Evolutionary conservation across 225 moss, liverwort and hornwort genomes (phyloP).

Genomic region (Climacium dendroides): DNA sequence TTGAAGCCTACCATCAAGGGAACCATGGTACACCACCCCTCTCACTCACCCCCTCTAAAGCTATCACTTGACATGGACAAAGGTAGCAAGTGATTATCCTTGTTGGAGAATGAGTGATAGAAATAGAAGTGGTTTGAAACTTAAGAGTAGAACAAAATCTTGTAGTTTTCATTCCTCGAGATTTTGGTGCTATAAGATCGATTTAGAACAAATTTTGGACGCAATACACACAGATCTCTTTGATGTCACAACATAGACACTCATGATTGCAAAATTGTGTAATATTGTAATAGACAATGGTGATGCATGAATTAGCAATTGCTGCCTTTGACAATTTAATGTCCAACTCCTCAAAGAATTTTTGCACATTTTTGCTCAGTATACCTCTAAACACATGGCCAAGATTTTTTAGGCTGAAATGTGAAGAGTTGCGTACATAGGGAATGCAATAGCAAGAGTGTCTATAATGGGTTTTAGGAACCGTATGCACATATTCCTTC

Average conservation of each 20-base stretch:
- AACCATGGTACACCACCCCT: conserved; percentile 36
- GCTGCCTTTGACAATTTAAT: neutral
- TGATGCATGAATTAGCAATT: neutral
- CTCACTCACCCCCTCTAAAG: neutral
- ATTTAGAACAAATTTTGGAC: neutral
- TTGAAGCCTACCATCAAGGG: conserved; percentile 48
- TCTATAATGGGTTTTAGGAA: neutral
- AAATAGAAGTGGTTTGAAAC: neutral
- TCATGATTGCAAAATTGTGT: neutral
- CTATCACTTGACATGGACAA: neutral
- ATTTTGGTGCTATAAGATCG: neutral
- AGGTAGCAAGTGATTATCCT: neutral
- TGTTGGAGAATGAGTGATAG: neutral
- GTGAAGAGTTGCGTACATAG: neutral
- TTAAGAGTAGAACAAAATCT: neutral
- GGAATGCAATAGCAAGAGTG: neutral
- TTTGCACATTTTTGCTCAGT: neutral
- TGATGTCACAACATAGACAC: neutral
- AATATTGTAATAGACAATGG: neutral
- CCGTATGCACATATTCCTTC: neutral
- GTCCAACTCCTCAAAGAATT: neutral
- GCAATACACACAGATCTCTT: neutral
- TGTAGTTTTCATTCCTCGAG: neutral
- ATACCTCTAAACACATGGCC: neutral
- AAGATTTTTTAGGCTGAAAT: neutral